A percentile compares a stretch with the other conserved stretches of the same genome.
Conservation (phyloP, 805 yeast genomes). For the Yarrowia hollandica region DNA sequence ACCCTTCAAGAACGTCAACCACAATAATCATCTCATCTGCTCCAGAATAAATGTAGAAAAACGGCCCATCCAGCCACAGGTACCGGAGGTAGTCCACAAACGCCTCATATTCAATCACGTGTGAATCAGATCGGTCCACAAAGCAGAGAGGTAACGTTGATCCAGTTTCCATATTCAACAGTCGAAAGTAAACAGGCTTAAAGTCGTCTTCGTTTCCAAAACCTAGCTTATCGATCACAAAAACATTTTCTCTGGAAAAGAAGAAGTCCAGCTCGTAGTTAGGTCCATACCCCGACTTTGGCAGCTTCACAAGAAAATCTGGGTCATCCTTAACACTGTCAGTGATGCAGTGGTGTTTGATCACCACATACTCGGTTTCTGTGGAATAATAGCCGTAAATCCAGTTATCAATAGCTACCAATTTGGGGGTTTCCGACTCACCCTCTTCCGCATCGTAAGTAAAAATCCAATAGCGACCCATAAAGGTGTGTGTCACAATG, state of each 20-base stretch:
- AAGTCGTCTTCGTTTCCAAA: background rate
- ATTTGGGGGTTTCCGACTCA: background rate
- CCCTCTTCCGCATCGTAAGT: background rate
- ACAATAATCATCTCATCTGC: background rate
- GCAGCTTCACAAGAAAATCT: background rate
- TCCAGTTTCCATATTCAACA: background rate
- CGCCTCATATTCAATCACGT: background rate
- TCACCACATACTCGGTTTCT: background rate
- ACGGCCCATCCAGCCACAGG: slow-evolving; percentile 12
- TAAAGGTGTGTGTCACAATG: background rate
- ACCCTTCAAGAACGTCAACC: background rate
- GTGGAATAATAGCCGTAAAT: background rate
- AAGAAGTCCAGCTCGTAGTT: background rate
- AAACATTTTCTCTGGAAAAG: background rate
- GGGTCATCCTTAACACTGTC: background rate
- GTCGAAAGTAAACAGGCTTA: background rate
- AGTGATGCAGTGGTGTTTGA: slow-evolving; percentile 5
- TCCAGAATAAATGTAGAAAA: background rate
- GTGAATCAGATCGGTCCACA: background rate
- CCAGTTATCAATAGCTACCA: background rate
- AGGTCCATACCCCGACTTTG: background rate
- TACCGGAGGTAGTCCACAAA: background rate
- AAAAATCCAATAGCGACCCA: slow-evolving; percentile 6
- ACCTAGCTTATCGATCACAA: background rate
- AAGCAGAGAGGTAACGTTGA: background rate